Evolutionary conservation across 768 basidiomycete genomes (phyloP).

Genomic region (Boletus patriciae): DNA sequence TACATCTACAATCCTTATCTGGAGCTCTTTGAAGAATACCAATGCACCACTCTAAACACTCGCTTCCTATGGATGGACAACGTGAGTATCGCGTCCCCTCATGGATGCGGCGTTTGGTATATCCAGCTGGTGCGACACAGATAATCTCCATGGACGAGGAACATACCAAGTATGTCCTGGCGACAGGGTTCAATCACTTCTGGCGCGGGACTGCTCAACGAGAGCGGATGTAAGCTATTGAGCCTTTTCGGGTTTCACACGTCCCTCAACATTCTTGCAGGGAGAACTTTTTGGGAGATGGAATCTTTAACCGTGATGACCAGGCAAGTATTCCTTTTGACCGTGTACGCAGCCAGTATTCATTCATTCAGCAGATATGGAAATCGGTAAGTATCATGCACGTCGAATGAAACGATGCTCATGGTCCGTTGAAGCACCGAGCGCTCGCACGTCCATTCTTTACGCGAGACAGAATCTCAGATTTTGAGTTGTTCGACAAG

Average conservation of each 20-base stretch:
- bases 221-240: conserved; percentile 56
- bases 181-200: conserved; percentile 66
- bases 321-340: conserved; percentile 41
- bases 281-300: conserved; percentile 61
- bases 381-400: conserved; percentile 49
- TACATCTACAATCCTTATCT: conserved; percentile 65
- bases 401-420: neutral
- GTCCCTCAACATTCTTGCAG: conserved; percentile 26
- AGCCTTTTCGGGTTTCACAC: neutral
- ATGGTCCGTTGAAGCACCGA: conserved; percentile 50
- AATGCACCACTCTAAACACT: conserved; percentile 67
- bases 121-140: conserved; percentile 32
- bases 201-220: conserved; percentile 66
- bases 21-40: conserved; percentile 67
- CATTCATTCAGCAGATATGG: conserved; percentile 46
- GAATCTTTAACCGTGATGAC: conserved; percentile 78
- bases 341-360: conserved; percentile 2
- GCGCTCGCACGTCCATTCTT: conserved; percentile 71
- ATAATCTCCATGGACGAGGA: conserved; percentile 76
- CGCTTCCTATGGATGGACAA: conserved; percentile 69
- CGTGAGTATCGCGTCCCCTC: conserved; percentile 41
- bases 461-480: conserved; percentile 66
- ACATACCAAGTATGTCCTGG: conserved; percentile 61
- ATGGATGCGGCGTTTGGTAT: neutral
- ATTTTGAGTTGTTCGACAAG: conserved; percentile 67